Conservation (phyloP, 495 filamentous ascomycete species). For the Cercophora scortea region DNA sequence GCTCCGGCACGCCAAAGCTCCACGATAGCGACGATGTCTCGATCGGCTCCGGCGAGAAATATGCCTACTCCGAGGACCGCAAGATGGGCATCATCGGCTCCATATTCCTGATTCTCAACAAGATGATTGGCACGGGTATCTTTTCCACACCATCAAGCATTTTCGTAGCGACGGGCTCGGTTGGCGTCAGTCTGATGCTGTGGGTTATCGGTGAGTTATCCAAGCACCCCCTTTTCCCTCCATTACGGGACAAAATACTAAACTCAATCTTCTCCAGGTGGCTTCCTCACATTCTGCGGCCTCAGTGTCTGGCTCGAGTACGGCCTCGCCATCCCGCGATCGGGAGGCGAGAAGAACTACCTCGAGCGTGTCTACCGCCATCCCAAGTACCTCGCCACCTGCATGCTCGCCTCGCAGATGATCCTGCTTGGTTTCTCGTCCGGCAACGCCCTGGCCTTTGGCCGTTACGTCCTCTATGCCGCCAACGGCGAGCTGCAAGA, state of each 20-base stretch:
- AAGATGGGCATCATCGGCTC: conserved; percentile 46
- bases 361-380: conserved; percentile 55
- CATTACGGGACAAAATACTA: neutral
- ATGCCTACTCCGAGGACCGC: conserved; percentile 36
- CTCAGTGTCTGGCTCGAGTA: conserved; percentile 28
- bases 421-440: conserved; percentile 45
- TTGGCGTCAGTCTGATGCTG: conserved; percentile 29
- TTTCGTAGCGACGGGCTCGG: conserved; percentile 34
- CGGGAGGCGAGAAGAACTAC: conserved; percentile 52
- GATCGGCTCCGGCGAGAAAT: conserved; percentile 14
- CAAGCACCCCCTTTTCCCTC: neutral
- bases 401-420: conserved; percentile 51
- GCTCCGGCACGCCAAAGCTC: neutral
- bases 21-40: conserved; percentile 3
- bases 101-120: conserved; percentile 48
- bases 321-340: conserved; percentile 47
- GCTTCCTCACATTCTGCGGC: conserved; percentile 11
- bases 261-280: neutral
- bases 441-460: conserved; percentile 60
- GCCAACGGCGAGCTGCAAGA: conserved; percentile 41
- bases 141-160: conserved; percentile 39
- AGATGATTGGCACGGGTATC: conserved; percentile 51
- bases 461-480: conserved; percentile 58
- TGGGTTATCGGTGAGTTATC: conserved; percentile 27
- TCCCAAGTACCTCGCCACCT: conserved; percentile 53